Evolutionary conservation across 1,139 yeast genomes (phyloP), one percentile per base, ranked within the genome.

Genomic region (Wickerhamiella pararugosa): DNA sequence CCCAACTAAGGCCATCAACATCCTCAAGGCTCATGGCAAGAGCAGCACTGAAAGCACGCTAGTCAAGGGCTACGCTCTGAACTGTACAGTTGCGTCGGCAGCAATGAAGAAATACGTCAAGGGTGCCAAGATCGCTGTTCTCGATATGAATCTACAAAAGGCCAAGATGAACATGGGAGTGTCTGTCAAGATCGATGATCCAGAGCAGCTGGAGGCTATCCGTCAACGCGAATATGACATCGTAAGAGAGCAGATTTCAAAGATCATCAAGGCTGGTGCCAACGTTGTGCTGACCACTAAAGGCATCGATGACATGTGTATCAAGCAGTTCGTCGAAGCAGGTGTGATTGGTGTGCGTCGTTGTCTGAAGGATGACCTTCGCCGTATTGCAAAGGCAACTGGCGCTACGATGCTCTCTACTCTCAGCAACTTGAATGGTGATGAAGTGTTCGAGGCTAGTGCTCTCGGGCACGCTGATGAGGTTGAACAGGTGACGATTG

Each of bases 91-190:
- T 48, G 98, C 97, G 1, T 82, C 95, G 8, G 97, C 90, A 64
- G 97, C 97, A 21, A 92, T 92, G 98, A 70, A 75, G 51, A 84
- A 82, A 55, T 69, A 71, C 40, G 66, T 92, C 41, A 63, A 69
- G 41, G 70, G 71, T 51, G 94, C 94, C 41, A 82, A 79, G 58
- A 84, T 92, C 57, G 99, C 98, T 4, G 79, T 90, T 53, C 70
- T 92, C 57, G 99, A 92, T 63, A 75, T 92, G 64, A 90, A 92
- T 62, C 68, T 92, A 58, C 98, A 92, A 62, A 90, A 87, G 62
- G 90, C 96, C 6, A 76, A 87, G 61, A 86, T 92, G 97, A 95
- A 97, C 33, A 77, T 92, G 78, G 99, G 99, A 42, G 97, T 92
- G 43, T 94, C 87, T 62, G 83, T 92, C 60, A 87, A 90, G 58